A percentile compares a stretch with the other conserved stretches of the same genome.
phyloP scores from a whole-genome alignment of 306 rosid species.

The Alnus rubra region DNA sequence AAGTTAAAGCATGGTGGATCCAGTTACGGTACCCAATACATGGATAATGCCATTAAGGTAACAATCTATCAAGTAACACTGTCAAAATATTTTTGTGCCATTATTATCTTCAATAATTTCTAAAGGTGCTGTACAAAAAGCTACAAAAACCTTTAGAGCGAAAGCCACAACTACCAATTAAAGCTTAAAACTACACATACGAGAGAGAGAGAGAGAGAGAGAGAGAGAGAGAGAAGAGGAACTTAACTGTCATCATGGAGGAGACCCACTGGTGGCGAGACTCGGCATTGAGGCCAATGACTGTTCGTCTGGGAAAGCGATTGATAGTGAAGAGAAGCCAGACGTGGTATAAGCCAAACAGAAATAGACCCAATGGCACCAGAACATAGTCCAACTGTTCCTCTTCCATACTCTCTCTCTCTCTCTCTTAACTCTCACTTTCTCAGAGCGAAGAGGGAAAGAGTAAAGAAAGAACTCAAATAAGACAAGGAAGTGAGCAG shows the following conservation, averaged over 20 bases:
- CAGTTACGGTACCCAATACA: neutral
- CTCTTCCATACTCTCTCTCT: slow-evolving; percentile 47
- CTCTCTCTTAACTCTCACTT: neutral
- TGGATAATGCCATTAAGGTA: neutral
- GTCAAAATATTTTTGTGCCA: neutral
- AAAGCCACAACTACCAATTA: neutral
- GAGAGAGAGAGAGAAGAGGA: slow-evolving; percentile 20
- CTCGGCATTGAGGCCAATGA: slow-evolving; percentile 72
- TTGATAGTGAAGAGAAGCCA: slow-evolving; percentile 57
- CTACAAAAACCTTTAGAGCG: neutral
- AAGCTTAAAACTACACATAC: neutral
- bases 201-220: slow-evolving; percentile 6
- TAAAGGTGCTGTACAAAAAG: neutral
- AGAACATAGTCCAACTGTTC: slow-evolving; percentile 49
- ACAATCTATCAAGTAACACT: neutral
- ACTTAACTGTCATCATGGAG: slow-evolving; percentile 70
- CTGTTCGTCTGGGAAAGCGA: slow-evolving; percentile 58
- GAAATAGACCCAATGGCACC: slow-evolving; percentile 64
- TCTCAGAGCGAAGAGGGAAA: neutral
- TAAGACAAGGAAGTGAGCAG: neutral
- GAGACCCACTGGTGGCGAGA: slow-evolving; percentile 81
- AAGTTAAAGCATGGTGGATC: neutral
- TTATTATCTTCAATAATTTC: neutral
- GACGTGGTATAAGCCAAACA: slow-evolving; percentile 51
- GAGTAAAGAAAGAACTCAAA: neutral